These are phyloP conservation scores for Fusarium annulatum DNA, from an alignment of 2,329 filamentous ascomycete genomes.

Conservation along the genomic window DNA sequence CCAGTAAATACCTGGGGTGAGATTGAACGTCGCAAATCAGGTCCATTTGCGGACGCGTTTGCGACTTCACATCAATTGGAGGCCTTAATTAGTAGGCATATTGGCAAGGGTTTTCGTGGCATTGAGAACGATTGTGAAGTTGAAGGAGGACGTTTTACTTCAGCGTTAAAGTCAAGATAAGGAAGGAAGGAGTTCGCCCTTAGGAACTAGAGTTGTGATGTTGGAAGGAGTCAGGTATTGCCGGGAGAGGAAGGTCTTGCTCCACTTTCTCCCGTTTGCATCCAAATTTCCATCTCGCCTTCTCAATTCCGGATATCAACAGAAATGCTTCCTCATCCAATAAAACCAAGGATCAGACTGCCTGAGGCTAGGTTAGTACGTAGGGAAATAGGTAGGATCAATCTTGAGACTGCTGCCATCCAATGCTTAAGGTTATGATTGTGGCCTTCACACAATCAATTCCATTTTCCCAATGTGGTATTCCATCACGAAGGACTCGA, in stretches of 20 bases:
- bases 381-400: neutral
- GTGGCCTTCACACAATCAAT: neutral
- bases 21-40: conserved; percentile 31
- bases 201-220: neutral
- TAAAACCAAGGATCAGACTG: neutral
- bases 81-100: too few species aligned
- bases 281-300: neutral
- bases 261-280: conserved; percentile 29
- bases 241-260: neutral
- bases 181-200: neutral
- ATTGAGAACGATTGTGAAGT: neutral
- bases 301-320: neutral
- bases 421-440: conserved; percentile 6
- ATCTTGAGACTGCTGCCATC: neutral
- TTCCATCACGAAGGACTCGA: neutral
- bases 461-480: neutral
- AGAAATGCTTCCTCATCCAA: neutral
- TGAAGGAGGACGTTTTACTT: neutral
- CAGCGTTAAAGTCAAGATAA: neutral
- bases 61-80: conserved; percentile 5
- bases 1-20: neutral
- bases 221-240: neutral
- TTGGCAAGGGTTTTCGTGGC: neutral
- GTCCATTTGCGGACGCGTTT: conserved; percentile 38
- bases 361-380: neutral